These are phyloP conservation scores for Isoetes taiwanensis DNA, from an alignment of 75 land plant species.

Conservation along the genomic window DNA sequence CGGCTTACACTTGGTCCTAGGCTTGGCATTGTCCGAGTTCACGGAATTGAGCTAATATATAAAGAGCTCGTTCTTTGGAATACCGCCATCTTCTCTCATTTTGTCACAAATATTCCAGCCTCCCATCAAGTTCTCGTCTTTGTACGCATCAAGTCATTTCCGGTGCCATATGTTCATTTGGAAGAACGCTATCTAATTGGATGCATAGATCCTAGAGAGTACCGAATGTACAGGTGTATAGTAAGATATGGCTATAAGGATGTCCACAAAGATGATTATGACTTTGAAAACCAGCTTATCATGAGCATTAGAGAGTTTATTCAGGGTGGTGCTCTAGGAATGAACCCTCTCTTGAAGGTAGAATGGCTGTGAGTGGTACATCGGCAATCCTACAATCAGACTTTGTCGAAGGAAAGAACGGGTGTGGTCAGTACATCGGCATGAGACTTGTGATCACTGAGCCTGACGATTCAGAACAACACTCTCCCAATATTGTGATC, in stretches of 20 bases:
- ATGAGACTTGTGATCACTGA: not conserved
- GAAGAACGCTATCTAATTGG: constrained; percentile 34
- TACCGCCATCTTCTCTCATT: constrained; percentile 30
- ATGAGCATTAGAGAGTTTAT: constrained; percentile 27
- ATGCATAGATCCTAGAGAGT: constrained; percentile 31
- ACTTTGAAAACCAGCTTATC: constrained; percentile 24
- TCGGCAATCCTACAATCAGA: too few relatives aligned
- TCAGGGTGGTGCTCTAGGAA: constrained; percentile 18
- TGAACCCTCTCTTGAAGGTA: constrained; percentile 38
- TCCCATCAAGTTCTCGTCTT: constrained; percentile 29
- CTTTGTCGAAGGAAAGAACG: too few relatives aligned
- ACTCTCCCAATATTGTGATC: constrained; percentile 41
- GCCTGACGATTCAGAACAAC: constrained; percentile 28
- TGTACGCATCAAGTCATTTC: constrained; percentile 32
- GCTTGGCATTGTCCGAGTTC: constrained; percentile 33
- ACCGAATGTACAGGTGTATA: constrained; percentile 29
- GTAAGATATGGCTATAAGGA: constrained; percentile 37
- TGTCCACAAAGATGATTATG: constrained; percentile 16
- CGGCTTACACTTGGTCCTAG: constrained; percentile 24
- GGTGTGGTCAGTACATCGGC: too few relatives aligned
- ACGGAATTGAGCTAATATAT: constrained; percentile 30
- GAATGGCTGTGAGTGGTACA: constrained; percentile 65
- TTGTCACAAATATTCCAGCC: constrained; percentile 33
- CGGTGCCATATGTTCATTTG: constrained; percentile 30
- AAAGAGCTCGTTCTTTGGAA: constrained; percentile 27